Evolutionary conservation across 306 rosid species (phyloP), one percentile per base, ranked within the genome.

Genomic region (Vicia villosa): DNA sequence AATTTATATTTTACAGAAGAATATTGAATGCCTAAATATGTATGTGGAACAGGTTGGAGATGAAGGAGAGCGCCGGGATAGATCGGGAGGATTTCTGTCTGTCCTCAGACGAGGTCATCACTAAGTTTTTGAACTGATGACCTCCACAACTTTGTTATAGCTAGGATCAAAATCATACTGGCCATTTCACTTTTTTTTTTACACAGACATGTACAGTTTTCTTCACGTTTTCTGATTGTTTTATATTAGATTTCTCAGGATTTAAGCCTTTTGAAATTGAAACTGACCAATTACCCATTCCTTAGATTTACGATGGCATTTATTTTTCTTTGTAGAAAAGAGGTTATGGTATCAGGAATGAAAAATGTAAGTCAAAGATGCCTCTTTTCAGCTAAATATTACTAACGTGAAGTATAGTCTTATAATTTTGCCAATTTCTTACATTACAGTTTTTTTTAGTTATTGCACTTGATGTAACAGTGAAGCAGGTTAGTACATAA

Each of bases 61-160:
- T 49, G 93, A 85, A 6, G 95, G 89, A 60, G 97, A 89, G 36
- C 96, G 85, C 66, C 81, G 59, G 79, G 84, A 81, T 36, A 91
- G 74, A 42, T 52, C 89, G 0, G 91, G 94, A 75, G 80, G 96
- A 57, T 67, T 89, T 69, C 70, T 91, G 30, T 87, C 97, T 3
- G 83, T 54, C 59, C 90, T 91, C 40, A 84, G 94, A 78, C 85
- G 90, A 66, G 85, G 89, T 16, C 87, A 87, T 78, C 88, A 83
- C 81, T 86, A 68, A 19, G 38, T 77, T 61, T 42, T 55, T 66
- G 52, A 57, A 34, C 34, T 6, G 63, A 16, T 63, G 41, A 42
- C 79, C 68, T 73, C 36, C 66, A 50, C 73, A 58, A 50, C 68
- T 60, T 71, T 68, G 59, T 80, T 75, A 10, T 69, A 75, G 80